phyloP scores from a whole-genome alignment of 2,329 filamentous ascomycete genomes.

The Trichoderma sp. region DNA sequence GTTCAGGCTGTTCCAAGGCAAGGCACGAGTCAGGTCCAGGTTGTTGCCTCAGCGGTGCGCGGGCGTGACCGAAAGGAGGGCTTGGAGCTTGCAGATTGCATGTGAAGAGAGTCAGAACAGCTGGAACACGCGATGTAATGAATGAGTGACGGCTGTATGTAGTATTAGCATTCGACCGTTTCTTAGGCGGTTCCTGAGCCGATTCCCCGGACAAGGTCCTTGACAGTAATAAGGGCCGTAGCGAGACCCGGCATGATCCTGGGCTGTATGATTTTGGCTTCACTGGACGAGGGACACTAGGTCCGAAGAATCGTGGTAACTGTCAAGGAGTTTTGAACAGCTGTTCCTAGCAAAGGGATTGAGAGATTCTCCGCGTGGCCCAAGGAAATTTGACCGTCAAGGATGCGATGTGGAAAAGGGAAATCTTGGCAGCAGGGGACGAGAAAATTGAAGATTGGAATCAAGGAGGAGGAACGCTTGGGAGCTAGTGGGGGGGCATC shows the following conservation, averaged over 20 bases:
- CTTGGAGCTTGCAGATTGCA: not conserved
- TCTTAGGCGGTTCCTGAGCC: no score
- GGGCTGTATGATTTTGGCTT: no score
- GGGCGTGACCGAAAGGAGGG: not conserved
- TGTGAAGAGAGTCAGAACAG: not conserved
- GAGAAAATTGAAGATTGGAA: not conserved
- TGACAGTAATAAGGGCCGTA: no score
- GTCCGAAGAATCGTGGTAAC: no score
- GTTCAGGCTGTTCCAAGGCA: not conserved
- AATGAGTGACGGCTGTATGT: not conserved
- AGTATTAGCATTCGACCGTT: not conserved
- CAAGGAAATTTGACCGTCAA: slow-evolving; percentile 6
- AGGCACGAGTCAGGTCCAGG: not conserved
- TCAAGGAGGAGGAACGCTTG: not conserved
- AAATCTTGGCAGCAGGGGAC: not conserved
- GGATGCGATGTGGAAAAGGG: not conserved
- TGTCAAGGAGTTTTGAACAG: no score
- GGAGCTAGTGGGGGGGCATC: not conserved
- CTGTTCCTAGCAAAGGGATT: not conserved
- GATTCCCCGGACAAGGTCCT: no score
- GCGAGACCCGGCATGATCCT: no score
- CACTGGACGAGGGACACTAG: no score
- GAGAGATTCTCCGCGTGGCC: slow-evolving; percentile 4
- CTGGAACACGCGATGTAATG: no score
- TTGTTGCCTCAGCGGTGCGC: not conserved